Evolutionary conservation across 805 yeast genomes (phyloP).

Genomic region (Ogataea ganodermae): DNA sequence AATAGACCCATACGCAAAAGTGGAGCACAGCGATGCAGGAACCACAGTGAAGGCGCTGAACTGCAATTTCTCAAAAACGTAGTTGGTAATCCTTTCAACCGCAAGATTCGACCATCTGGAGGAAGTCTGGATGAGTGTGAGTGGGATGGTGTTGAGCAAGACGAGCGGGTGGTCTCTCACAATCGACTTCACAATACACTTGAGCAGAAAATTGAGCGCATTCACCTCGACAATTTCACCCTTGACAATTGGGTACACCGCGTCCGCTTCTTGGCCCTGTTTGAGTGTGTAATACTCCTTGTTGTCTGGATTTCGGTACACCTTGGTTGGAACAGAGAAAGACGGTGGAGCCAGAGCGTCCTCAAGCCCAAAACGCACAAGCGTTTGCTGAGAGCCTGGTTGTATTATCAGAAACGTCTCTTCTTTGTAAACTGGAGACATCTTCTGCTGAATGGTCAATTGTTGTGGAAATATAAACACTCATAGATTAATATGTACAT

Average conservation of each 20-base stretch:
- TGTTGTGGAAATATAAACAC: not conserved
- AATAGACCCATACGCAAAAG: conserved; percentile 69
- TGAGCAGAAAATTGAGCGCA: conserved; percentile 68
- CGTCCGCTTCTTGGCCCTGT: conserved; percentile 41
- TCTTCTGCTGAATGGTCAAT: conserved; percentile 9
- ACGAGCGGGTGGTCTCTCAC: conserved; percentile 35
- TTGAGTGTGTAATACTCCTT: conserved; percentile 38
- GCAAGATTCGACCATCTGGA: conserved; percentile 68
- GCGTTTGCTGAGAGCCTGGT: conserved; percentile 75
- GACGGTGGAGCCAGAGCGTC: conserved; percentile 74
- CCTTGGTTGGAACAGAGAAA: conserved; percentile 74
- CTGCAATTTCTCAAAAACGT: conserved; percentile 71
- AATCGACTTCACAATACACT: conserved; percentile 52
- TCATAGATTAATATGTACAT: not conserved
- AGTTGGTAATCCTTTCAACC: conserved; percentile 70
- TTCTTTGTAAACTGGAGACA: conserved; percentile 39
- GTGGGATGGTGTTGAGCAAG: conserved; percentile 52
- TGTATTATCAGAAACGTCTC: conserved; percentile 55
- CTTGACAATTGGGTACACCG: conserved; percentile 60
- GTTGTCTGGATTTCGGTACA: conserved; percentile 37
- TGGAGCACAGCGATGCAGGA: conserved; percentile 66
- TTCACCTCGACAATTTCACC: conserved; percentile 67
- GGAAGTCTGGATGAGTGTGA: conserved; percentile 63
- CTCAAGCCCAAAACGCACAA: conserved; percentile 81
- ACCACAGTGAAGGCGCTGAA: conserved; percentile 71